Conservation (phyloP, 176 grass and related monocot genomes). For the Carex pumila region DNA sequence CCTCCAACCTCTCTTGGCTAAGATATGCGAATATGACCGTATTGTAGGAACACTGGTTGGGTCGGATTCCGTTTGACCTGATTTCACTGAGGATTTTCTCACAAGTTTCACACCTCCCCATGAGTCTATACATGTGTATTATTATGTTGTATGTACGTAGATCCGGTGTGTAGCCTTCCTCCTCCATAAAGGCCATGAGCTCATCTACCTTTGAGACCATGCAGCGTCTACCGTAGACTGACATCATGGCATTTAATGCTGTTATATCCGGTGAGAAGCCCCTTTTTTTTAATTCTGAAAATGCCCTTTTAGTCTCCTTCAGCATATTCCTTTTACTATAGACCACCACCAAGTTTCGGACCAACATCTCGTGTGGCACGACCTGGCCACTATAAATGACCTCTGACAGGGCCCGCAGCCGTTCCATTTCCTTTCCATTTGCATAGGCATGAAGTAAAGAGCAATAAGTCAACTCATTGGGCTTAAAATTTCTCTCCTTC, state of each 20-base stretch:
- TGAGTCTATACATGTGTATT: slow-evolving; percentile 86
- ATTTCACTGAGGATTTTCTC: slow-evolving; percentile 72
- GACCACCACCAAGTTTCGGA: slow-evolving; percentile 79
- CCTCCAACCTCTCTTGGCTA: slow-evolving; percentile 65
- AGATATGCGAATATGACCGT: slow-evolving; percentile 93
- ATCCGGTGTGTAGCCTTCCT: slow-evolving; percentile 53
- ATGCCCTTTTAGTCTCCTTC: slow-evolving; percentile 55
- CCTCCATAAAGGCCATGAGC: slow-evolving; percentile 60
- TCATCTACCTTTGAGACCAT: slow-evolving; percentile 75
- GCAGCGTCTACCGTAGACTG: slow-evolving; percentile 73
- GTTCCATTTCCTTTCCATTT: slow-evolving; percentile 60
- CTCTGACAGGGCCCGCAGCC: slow-evolving; percentile 50
- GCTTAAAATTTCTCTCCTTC: slow-evolving; percentile 58
- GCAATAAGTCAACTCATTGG: slow-evolving; percentile 77
- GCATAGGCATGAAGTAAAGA: slow-evolving; percentile 92
- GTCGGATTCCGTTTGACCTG: slow-evolving; percentile 51
- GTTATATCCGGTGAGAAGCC: slow-evolving; percentile 65
- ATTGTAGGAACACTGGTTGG: slow-evolving; percentile 88
- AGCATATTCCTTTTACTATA: slow-evolving; percentile 80
- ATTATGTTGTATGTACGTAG: slow-evolving; percentile 71
- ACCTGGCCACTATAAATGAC: slow-evolving; percentile 67
- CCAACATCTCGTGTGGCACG: slow-evolving; percentile 45
- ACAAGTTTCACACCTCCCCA: slow-evolving; percentile 71
- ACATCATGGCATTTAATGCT: slow-evolving; percentile 81
- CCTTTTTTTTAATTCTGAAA: slow-evolving; percentile 51